Evolutionary conservation across 352 stramenopile genomes (phyloP).

Genomic region (Plasmopara viticola): DNA sequence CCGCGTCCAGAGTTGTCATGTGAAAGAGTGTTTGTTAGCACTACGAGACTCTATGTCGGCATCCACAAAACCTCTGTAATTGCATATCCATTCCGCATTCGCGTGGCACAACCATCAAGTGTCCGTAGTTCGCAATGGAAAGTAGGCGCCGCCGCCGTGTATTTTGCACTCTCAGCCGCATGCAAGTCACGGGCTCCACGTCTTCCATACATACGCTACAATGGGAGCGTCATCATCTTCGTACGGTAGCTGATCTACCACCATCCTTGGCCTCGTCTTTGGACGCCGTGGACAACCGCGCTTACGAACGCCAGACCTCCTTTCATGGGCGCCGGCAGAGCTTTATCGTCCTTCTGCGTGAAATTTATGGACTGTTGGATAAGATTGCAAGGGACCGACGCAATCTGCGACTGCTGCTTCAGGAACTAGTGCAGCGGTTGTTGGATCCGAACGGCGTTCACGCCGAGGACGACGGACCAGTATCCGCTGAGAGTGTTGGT

Average conservation of each 20-base stretch:
- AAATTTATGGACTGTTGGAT: slow-evolving; percentile 63
- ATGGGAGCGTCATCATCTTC: slow-evolving; percentile 37
- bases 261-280: slow-evolving; percentile 36
- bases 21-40: not conserved
- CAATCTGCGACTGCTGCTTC: slow-evolving; percentile 49
- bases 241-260: slow-evolving; percentile 55
- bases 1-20: slow-evolving; percentile 18
- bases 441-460: slow-evolving; percentile 61
- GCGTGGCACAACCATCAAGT: slow-evolving; percentile 7
- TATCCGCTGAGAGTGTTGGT: slow-evolving; percentile 18
- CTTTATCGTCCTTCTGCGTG: slow-evolving; percentile 50
- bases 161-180: slow-evolving; percentile 47
- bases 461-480: slow-evolving; percentile 9
- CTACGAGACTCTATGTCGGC: not conserved
- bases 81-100: slow-evolving; percentile 1
- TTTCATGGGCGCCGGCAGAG: slow-evolving; percentile 46
- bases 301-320: slow-evolving; percentile 34
- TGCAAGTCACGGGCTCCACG: slow-evolving; percentile 53
- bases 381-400: slow-evolving; percentile 40
- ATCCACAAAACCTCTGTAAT: slow-evolving; percentile 1
- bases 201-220: slow-evolving; percentile 16
- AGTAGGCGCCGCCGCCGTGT: slow-evolving; percentile 20
- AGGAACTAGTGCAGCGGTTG: slow-evolving; percentile 66
- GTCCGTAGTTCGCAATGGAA: slow-evolving; percentile 5
- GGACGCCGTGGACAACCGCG: slow-evolving; percentile 37